Conservation (phyloP, 257 asterid species). For the Lithospermum erythrorhizon region DNA sequence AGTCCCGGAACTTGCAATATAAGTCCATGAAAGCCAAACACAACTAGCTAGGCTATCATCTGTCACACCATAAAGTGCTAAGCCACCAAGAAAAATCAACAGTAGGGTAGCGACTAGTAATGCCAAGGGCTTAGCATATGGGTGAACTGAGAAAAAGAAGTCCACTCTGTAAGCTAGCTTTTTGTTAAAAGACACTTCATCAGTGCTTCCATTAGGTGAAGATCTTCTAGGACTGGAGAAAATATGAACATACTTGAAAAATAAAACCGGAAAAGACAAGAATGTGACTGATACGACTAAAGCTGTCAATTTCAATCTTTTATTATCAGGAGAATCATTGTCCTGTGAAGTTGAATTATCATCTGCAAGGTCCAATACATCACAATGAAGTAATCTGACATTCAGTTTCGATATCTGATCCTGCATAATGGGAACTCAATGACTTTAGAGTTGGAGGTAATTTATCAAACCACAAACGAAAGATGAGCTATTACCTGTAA, state of each 20-base stretch:
- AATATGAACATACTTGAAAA: slow-evolving; percentile 55
- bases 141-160: slow-evolving; percentile 59
- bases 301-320: slow-evolving; percentile 43
- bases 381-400: slow-evolving; percentile 34
- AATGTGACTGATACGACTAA: slow-evolving; percentile 40
- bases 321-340: slow-evolving; percentile 21
- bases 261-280: slow-evolving; percentile 50
- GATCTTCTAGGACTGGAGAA: slow-evolving; percentile 48
- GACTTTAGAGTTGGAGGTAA: slow-evolving; percentile 11
- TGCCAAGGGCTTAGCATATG: slow-evolving; percentile 78
- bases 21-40: slow-evolving; percentile 87
- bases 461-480: background rate
- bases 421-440: slow-evolving; percentile 28
- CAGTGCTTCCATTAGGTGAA: slow-evolving; percentile 33
- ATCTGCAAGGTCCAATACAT: slow-evolving; percentile 30
- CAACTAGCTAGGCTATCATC: slow-evolving; percentile 62
- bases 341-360: slow-evolving; percentile 16
- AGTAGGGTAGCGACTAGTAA: slow-evolving; percentile 67
- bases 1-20: slow-evolving; percentile 69
- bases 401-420: slow-evolving; percentile 51
- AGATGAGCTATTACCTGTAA: slow-evolving; percentile 40
- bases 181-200: slow-evolving; percentile 63
- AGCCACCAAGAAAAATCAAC: slow-evolving; percentile 66
- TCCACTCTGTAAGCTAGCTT: slow-evolving; percentile 71
- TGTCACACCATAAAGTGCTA: slow-evolving; percentile 77